These are phyloP conservation scores for Conticribra guillardii DNA, from an alignment of 108 stramenopile species.

Conservation along the genomic window DNA sequence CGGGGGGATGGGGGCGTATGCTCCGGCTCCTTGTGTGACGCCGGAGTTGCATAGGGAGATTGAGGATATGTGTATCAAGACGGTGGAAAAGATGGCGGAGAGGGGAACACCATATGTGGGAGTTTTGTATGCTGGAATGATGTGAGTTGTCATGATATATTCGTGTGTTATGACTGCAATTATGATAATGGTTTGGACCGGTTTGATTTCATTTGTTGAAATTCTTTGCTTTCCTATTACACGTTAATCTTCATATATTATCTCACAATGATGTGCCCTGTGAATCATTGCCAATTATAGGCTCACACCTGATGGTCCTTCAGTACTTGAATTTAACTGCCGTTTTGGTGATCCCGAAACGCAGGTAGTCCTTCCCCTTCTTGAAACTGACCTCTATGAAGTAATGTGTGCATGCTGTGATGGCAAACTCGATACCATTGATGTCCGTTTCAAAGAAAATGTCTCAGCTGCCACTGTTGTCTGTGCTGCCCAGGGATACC, in stretches of 20 bases:
- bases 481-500: conserved; percentile 94
- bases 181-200: not conserved
- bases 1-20: conserved; percentile 99
- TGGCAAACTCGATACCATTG: conserved; percentile 77
- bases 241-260: not conserved
- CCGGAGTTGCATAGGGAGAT: conserved; percentile 86
- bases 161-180: not conserved
- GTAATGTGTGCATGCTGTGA: conserved; percentile 93
- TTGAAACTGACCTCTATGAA: conserved; percentile 93
- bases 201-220: no score
- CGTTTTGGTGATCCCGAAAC: conserved; percentile 99
- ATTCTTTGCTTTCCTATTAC: no score
- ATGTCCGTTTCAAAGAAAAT: conserved; percentile 87
- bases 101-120: conserved; percentile 97
- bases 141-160: conserved; percentile 64
- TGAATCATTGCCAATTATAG: conserved; percentile 22
- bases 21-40: conserved; percentile 96
- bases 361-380: conserved; percentile 96
- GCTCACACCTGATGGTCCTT: conserved; percentile 88
- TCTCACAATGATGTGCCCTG: not conserved
- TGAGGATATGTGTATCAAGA: conserved; percentile 89
- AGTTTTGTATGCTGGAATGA: conserved; percentile 98
- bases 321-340: conserved; percentile 98
- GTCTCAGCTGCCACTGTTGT: conserved; percentile 92
- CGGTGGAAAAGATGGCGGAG: conserved; percentile 94